A percentile compares a stretch with the other conserved stretches of the same genome.
phyloP scores from a whole-genome alignment of 805 yeast species.

The Kodamaea laetipori region DNA sequence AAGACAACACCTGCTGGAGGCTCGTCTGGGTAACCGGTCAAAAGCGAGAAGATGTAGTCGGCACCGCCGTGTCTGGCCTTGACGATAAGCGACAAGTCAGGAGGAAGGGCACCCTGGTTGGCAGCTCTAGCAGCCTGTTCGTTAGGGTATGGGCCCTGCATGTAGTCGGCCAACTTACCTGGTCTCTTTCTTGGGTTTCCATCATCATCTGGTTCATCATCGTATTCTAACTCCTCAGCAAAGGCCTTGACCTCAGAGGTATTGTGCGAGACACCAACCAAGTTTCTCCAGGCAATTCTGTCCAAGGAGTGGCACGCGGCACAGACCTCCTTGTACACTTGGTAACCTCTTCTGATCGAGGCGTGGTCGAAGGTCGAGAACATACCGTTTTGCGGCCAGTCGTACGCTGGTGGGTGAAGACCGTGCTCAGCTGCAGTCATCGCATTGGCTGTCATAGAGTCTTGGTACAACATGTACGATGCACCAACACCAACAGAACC shows the following conservation, averaged over 20 bases:
- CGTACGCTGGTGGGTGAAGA: slow-evolving; percentile 88
- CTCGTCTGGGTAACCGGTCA: slow-evolving; percentile 98
- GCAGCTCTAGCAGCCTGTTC: slow-evolving; percentile 99
- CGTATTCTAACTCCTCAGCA: slow-evolving; percentile 97
- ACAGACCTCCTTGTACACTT: slow-evolving; percentile 97
- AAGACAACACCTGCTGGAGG: slow-evolving; percentile 95
- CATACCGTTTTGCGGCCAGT: slow-evolving; percentile 95
- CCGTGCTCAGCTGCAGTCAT: slow-evolving; percentile 99
- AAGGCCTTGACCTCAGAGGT: slow-evolving; percentile 85
- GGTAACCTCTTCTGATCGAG: slow-evolving; percentile 97
- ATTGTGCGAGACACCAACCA: slow-evolving; percentile 96
- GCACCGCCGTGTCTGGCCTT: slow-evolving; percentile 99
- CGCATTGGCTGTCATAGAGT: slow-evolving; percentile 85
- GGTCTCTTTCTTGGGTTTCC: slow-evolving; percentile 98
- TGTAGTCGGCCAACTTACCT: slow-evolving; percentile 94
- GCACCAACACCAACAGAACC: slow-evolving; percentile 78
- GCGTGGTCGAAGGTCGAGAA: slow-evolving; percentile 90
- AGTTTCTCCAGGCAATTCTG: slow-evolving; percentile 97
- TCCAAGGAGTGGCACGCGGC: slow-evolving; percentile 98
- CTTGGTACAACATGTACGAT: slow-evolving; percentile 79
- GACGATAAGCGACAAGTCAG: slow-evolving; percentile 94
- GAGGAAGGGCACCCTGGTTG: slow-evolving; percentile 98
- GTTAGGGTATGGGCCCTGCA: slow-evolving; percentile 94
- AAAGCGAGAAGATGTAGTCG: slow-evolving; percentile 90
- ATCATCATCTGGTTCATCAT: slow-evolving; percentile 93